Evolutionary conservation across 805 yeast genomes (phyloP), one percentile per base, ranked within the genome.

Genomic region (Crinitomyces ghanaensis): DNA sequence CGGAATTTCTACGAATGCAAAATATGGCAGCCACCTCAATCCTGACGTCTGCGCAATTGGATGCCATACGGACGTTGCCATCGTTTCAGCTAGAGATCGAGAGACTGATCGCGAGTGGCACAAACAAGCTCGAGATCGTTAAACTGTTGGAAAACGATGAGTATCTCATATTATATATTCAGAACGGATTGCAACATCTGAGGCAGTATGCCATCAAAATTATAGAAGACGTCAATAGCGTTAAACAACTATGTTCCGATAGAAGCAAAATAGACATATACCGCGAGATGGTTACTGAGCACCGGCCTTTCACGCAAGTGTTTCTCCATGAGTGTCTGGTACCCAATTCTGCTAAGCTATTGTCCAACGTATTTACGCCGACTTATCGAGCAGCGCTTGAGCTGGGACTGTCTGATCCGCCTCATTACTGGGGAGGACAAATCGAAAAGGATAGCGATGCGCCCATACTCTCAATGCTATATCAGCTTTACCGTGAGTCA

Each of bases 401-500:
- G 28, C 54, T 57, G 5, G 59, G 69, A 0, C 44, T 72, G 26
- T 49, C 62, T 6, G 60, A 66, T 28, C 67, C 70, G 2, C 57
- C 52, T 24, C 43, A 35, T 11, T 52, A 51, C 30, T 37, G 56
- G 34, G 49, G 46, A 35, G 29, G 32, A 39, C 12, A 15, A 14
- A 19, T 32, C 17, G 39, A 39, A 15, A 43, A 49, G 24, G 40
- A 69, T 16, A 58, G 57, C 41, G 49, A 55, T 28, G 40, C 35
- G 14, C 85, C 85, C 1, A 57, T 72, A 3, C 47, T 74, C 5
- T 59, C 70, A 19, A 70, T 68, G 31, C 51, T 85, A 34, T 85
- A 72, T 56, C 68, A 71, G 30, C 62, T 82, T 11, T 78, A 77
- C 51, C 70, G 91, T 38, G 95, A 85, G 45, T 86, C 95, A 0